Evolutionary conservation across 192 early-diverging fungal species (phyloP).

Genomic region (Irineochytrium annulatum): DNA sequence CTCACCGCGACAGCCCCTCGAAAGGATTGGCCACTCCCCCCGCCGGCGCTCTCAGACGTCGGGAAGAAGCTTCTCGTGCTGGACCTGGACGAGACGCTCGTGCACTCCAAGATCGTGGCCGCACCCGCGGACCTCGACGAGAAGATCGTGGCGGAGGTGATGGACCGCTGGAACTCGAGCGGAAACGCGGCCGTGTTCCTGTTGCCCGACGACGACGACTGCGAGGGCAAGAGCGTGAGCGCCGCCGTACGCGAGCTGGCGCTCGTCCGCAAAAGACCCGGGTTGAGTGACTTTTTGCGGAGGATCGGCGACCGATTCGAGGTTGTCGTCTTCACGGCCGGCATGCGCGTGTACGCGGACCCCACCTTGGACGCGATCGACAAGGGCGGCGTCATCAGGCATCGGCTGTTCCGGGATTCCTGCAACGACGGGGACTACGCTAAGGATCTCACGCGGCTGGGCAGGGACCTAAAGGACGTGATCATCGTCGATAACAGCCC

Average conservation of each 20-base stretch:
- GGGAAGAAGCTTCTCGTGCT: constrained; percentile 91
- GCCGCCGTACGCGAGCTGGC: too few species aligned
- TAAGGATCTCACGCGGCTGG: constrained; percentile 89
- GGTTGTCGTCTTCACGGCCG: constrained; percentile 93
- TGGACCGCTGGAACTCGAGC: too few species aligned
- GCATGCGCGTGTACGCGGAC: constrained; percentile 90
- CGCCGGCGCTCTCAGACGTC: constrained; percentile 60
- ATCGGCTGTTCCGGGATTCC: constrained; percentile 93
- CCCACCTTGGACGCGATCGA: constrained; percentile 95
- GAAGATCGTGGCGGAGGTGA: constrained; percentile 82
- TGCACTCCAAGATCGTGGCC: constrained; percentile 93
- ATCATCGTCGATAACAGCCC: constrained; percentile 97
- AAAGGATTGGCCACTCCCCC: constrained; percentile 51
- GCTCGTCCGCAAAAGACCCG: constrained; percentile 93
- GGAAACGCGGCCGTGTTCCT: constrained; percentile 88
- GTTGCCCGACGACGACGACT: constrained; percentile 91
- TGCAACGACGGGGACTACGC: constrained; percentile 98
- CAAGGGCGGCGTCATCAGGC: constrained; percentile 74
- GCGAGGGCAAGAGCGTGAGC: constrained; percentile 86
- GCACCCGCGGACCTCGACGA: constrained; percentile 90
- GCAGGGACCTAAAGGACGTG: constrained; percentile 74
- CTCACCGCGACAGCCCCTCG: too few species aligned
- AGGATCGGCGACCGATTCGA: constrained; percentile 84
- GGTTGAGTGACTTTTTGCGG: constrained; percentile 90
- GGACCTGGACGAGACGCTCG: constrained; percentile 95